Evolutionary conservation across 192 early-diverging fungal species (phyloP).

Genomic region (Backusella luteola): DNA sequence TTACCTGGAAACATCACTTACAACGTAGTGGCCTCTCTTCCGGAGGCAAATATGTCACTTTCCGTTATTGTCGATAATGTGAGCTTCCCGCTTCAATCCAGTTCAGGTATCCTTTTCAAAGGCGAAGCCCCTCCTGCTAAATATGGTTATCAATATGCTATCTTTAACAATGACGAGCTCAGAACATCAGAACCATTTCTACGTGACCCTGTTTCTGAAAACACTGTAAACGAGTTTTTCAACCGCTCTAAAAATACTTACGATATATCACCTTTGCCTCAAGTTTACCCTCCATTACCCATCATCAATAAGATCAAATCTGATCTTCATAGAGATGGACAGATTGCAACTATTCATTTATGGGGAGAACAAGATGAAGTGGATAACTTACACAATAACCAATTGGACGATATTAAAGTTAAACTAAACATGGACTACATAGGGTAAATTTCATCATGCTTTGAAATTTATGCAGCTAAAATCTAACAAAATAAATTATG

Average conservation of each 20-base stretch:
- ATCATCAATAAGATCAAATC: neutral
- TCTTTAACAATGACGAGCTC: neutral
- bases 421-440: slow-evolving; percentile 7
- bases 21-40: neutral
- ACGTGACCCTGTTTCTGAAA: neutral
- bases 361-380: neutral
- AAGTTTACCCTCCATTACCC: neutral
- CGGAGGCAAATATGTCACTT: neutral
- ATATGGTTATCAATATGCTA: slow-evolving; percentile 1
- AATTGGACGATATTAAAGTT: slow-evolving; percentile 3
- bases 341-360: slow-evolving; percentile 6
- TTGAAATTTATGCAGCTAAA: neutral
- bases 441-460: neutral
- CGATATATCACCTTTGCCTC: neutral
- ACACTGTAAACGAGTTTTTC: neutral
- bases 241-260: neutral
- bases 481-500: neutral
- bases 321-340: neutral
- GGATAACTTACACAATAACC: slow-evolving; percentile 2
- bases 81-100: neutral
- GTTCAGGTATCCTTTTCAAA: neutral
- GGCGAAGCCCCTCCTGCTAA: neutral
- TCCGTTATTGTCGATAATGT: slow-evolving; percentile 10
- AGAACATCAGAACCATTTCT: neutral
- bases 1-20: slow-evolving; percentile 1